Percentiles rank a stretch among this genome's conserved stretches.
Evolutionary conservation across 768 basidiomycete species (phyloP).

Genomic region (Amanita pallidorosea): DNA sequence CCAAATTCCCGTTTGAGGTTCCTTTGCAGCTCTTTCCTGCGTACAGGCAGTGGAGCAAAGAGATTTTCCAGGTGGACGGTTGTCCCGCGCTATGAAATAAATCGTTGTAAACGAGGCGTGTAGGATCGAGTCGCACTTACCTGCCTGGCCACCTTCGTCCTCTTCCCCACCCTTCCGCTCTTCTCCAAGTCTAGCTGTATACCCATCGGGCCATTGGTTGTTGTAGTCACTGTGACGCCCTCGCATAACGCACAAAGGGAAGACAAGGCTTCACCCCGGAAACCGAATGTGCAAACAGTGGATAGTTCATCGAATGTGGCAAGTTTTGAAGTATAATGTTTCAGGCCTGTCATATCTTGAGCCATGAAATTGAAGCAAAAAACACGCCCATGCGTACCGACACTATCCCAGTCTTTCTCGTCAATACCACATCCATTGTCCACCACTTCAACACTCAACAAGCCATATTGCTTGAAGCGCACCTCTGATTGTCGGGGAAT

Average conservation of each 20-base stretch:
- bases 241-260: slow-evolving; percentile 83
- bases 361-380: not conserved
- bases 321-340: slow-evolving; percentile 92
- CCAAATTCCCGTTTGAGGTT: slow-evolving; percentile 85
- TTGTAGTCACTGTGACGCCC: slow-evolving; percentile 58
- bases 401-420: slow-evolving; percentile 67
- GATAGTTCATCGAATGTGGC: slow-evolving; percentile 63
- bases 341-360: slow-evolving; percentile 48
- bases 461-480: slow-evolving; percentile 79
- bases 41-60: slow-evolving; percentile 79
- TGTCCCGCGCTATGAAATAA: slow-evolving; percentile 64
- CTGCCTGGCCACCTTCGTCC: slow-evolving; percentile 64
- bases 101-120: slow-evolving; percentile 1
- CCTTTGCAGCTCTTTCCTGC: slow-evolving; percentile 83
- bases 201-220: slow-evolving; percentile 74
- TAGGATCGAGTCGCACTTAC: slow-evolving; percentile 25
- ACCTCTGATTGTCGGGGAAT: slow-evolving; percentile 45
- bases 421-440: slow-evolving; percentile 86
- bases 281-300: slow-evolving; percentile 77
- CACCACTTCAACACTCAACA: slow-evolving; percentile 74
- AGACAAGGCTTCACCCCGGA: slow-evolving; percentile 92
- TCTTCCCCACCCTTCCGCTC: slow-evolving; percentile 47
- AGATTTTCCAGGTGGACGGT: slow-evolving; percentile 63
- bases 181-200: slow-evolving; percentile 64
- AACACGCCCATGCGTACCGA: slow-evolving; percentile 44